Evolutionary conservation across 352 stramenopile species (phyloP), one percentile per base, ranked within the genome.

Genomic region (Blastocystis sp.): DNA sequence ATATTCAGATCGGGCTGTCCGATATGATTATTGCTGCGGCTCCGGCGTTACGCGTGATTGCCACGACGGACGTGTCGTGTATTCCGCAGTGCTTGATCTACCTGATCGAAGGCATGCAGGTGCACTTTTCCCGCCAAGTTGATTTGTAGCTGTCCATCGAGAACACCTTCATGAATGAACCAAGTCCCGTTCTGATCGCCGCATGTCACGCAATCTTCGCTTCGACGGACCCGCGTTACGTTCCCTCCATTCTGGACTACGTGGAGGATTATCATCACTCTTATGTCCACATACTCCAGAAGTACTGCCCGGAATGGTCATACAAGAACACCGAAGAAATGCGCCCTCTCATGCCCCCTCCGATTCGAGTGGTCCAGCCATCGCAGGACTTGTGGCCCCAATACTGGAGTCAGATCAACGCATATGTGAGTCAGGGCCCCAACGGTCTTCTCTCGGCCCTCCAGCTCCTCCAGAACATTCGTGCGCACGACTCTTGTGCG

Each of bases 1-100:
- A 84, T 28, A 84, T 84, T 43, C n/a, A 84, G 34, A 66, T 84
- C 48, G 74, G 74, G 65, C 61, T 84, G 7, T 53, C 74, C 17
- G 74, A 84, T n/a, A 28, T 84, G 11, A 59, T 70, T 48, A 84
- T 84, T 28, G 74, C 74, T 28, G 74, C 74, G 10, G 74, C 40
- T 14, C 74, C 74, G 5, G 74, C 61, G 17, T 38, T 84, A 21
- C 28, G 52, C 19, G 10, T 84, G 1, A 28, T 84, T 34, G 48
- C 74, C 0, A 38, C 23, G 1, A 28, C 56, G 11, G 34, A 70
- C 48, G 23, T 84, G 1, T 59, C 56, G 7, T 84, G 34, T 19
- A 41, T 69, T 5, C 74, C 74, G 1, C 74, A 84, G 53, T 84
- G 74, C 48, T 1, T 84, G 53, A 84, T 84, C 10, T 84, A 84